Base-by-base conservation (phyloP, 2,329 filamentous ascomycete genomes). In the Neofusicoccum kwambonambiense region DNA sequence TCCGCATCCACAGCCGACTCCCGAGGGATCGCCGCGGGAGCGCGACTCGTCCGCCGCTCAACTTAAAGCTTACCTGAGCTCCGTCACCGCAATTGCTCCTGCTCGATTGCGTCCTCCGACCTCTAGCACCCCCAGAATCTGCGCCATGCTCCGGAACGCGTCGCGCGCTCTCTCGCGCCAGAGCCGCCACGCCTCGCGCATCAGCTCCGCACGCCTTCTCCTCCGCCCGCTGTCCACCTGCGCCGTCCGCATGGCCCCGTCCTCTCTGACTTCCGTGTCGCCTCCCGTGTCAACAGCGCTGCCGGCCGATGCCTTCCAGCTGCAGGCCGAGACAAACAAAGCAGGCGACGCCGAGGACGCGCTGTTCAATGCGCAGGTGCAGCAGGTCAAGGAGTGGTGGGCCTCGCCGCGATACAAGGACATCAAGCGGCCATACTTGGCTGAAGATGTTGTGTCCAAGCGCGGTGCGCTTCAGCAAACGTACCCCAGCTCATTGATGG, bases 401-500 rank as follows among this genome's bases (percentile, higher is more conserved):
- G 85, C 86, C 19, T 90, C 89, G 45, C 89, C 92, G 7, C 88
- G 95, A 64, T 99, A 88, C 76, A 86, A 90, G 69, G 94, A 91
- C 66, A 97, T 98, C 82, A 95, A 90, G 82, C 86, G 95, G 51
- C 93, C 94, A 11, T 99, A 98, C 77, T 90, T 89, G 17, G 91
- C 93, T 1, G 91, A 89, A 71, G 93, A 97, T 80, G 90, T 99
- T 5, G 94, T 97, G 67, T 93, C 90, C 78, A 98, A 98, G 82
- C 86, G 95, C 67, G 95, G 95, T 9, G 89, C 92, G 6, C 85
- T 97, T 69, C 88, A 92, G 73, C 91, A 97, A 75, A 87, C 86
- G 58, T 98, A 97, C 71, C 91, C 95, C 0, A 97, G 93, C 80
- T 97, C 93, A 13, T 81, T 96, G 67, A 97, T 97, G 91, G 95